These are phyloP conservation scores for Aspergillus sp. DNA, from an alignment of 2,329 filamentous ascomycete species.

Conservation along the genomic window DNA sequence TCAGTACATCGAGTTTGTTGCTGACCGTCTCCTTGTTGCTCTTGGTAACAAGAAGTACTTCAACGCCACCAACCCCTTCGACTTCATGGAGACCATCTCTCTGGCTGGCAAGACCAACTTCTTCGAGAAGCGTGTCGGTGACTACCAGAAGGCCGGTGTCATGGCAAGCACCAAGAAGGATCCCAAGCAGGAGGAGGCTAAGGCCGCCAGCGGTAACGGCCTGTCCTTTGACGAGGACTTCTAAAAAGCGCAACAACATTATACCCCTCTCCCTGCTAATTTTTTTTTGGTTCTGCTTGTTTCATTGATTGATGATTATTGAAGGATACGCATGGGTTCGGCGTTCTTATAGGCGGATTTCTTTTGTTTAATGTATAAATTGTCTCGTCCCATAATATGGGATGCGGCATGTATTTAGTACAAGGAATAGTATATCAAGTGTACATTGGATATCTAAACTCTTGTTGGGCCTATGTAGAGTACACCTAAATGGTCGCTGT, in stretches of 20 bases:
- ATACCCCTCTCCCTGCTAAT: slow-evolving; percentile 21
- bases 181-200: slow-evolving; percentile 49
- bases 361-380: slow-evolving; percentile 15
- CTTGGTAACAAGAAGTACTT: slow-evolving; percentile 95
- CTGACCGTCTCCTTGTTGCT: slow-evolving; percentile 87
- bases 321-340: slow-evolving; percentile 35
- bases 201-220: slow-evolving; percentile 58
- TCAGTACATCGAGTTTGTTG: slow-evolving; percentile 99
- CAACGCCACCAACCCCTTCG: slow-evolving; percentile 92
- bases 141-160: slow-evolving; percentile 99
- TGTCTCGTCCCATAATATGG: slow-evolving; percentile 14
- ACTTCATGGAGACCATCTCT: slow-evolving; percentile 99
- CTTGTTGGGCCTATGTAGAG: background rate
- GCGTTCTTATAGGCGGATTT: slow-evolving; percentile 28
- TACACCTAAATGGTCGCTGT: background rate
- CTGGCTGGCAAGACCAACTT: slow-evolving; percentile 99
- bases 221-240: slow-evolving; percentile 98
- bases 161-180: slow-evolving; percentile 86
- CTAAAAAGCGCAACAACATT: slow-evolving; percentile 53
- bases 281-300: slow-evolving; percentile 16
- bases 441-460: slow-evolving; percentile 21
- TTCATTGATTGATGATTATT: slow-evolving; percentile 31
- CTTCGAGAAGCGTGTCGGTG: slow-evolving; percentile 99
- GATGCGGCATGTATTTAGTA: slow-evolving; percentile 19
- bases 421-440: slow-evolving; percentile 19